These are phyloP conservation scores for Acanthamoeba culbertsoni DNA, from an alignment of 208 protist genomes.

Conservation along the genomic window DNA sequence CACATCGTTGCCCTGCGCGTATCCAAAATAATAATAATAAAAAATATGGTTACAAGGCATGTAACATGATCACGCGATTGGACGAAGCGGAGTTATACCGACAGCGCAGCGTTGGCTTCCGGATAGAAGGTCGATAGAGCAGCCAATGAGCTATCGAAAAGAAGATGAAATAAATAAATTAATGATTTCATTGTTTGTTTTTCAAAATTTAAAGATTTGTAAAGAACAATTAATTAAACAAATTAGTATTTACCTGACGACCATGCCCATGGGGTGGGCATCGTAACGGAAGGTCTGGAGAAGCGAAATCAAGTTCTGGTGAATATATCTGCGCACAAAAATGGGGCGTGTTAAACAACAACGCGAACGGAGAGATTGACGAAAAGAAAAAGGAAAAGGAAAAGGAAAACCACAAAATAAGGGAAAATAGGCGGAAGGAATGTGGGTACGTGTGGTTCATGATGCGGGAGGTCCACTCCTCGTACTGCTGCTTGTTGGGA, in stretches of 20 bases:
- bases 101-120: slow-evolving; percentile 76
- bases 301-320: slow-evolving; percentile 79
- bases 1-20: slow-evolving; percentile 32
- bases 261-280: slow-evolving; percentile 83
- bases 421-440: not conserved
- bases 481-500: slow-evolving; percentile 70
- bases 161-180: too few relatives aligned
- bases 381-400: not conserved
- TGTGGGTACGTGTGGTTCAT: slow-evolving; percentile 77
- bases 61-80: not conserved
- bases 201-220: too few relatives aligned
- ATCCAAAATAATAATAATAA: not conserved
- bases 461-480: slow-evolving; percentile 69
- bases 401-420: too few relatives aligned
- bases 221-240: too few relatives aligned
- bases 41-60: not conserved
- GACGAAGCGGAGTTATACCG: not conserved
- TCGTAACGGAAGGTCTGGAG: slow-evolving; percentile 83
- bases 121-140: slow-evolving; percentile 79
- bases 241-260: slow-evolving; percentile 62
- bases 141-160: slow-evolving; percentile 36
- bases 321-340: slow-evolving; percentile 54
- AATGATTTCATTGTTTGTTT: too few relatives aligned
- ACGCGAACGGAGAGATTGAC: not conserved
- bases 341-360: too few relatives aligned